Percentiles rank a stretch among this genome's conserved stretches.
These are phyloP conservation scores for Jaltomata sinuosa DNA, from an alignment of 257 asterid species.

Conservation along the genomic window DNA sequence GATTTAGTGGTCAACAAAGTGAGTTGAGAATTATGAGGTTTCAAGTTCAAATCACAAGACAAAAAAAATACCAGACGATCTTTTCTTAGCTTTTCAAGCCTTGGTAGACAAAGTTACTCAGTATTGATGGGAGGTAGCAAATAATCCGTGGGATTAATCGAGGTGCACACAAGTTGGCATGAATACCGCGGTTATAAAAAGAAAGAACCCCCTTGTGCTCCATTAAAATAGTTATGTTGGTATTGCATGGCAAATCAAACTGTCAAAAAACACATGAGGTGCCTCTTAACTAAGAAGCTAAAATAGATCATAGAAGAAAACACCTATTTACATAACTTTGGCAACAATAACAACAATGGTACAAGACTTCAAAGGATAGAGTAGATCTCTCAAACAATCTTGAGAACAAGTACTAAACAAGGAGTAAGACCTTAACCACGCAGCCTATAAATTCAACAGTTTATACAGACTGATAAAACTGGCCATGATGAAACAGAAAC, in stretches of 20 bases:
- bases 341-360: background rate
- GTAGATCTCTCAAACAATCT: too few relatives aligned
- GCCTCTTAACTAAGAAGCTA: background rate
- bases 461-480: background rate
- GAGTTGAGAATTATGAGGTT: too few relatives aligned
- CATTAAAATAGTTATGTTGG: background rate
- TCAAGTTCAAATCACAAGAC: too few relatives aligned
- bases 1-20: too few relatives aligned
- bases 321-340: background rate
- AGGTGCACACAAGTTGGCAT: background rate
- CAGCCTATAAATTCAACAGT: constrained; percentile 27
- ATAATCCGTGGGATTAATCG: background rate
- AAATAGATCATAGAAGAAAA: background rate
- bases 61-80: background rate
- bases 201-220: background rate
- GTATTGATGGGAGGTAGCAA: background rate
- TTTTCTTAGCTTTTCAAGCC: background rate
- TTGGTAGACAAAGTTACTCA: background rate
- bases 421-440: background rate
- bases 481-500: constrained; percentile 5
- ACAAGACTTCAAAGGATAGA: background rate
- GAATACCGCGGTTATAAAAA: too few relatives aligned
- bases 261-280: background rate
- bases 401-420: background rate
- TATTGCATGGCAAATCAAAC: background rate